A percentile compares a stretch with the other conserved stretches of the same genome.
Evolutionary conservation across 2,329 filamentous ascomycete species (phyloP).

Genomic region (Emergomyces africanus): DNA sequence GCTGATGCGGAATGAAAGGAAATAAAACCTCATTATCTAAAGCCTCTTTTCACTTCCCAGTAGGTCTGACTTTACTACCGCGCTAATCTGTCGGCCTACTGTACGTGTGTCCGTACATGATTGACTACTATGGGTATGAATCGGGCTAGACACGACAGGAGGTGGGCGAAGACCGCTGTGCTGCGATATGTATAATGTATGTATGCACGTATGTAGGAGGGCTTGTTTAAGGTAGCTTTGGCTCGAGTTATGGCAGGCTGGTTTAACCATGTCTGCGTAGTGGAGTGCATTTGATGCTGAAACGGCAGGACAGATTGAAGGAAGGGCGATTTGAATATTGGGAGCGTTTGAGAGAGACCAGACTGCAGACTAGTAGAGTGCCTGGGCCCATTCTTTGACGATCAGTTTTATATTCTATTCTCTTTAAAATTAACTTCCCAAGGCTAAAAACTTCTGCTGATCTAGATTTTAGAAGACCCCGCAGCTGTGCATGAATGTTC

Average conservation of each 20-base stretch:
- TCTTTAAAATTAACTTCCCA: neutral
- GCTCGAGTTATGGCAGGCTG: neutral
- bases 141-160: neutral
- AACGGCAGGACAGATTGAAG: no score
- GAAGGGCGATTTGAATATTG: neutral
- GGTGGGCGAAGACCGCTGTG: neutral
- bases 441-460: neutral
- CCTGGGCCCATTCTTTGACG: neutral
- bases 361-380: neutral
- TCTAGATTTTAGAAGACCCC: neutral
- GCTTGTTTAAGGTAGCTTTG: neutral
- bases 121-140: neutral
- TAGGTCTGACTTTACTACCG: neutral
- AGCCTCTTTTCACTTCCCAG: neutral
- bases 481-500: neutral
- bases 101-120: neutral
- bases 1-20: neutral
- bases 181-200: neutral
- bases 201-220: neutral
- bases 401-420: neutral
- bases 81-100: neutral
- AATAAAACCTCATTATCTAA: neutral
- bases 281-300: neutral
- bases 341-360: neutral
- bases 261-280: neutral